phyloP scores from a whole-genome alignment of 306 rosid species.

The Aeschynomene evenia region DNA sequence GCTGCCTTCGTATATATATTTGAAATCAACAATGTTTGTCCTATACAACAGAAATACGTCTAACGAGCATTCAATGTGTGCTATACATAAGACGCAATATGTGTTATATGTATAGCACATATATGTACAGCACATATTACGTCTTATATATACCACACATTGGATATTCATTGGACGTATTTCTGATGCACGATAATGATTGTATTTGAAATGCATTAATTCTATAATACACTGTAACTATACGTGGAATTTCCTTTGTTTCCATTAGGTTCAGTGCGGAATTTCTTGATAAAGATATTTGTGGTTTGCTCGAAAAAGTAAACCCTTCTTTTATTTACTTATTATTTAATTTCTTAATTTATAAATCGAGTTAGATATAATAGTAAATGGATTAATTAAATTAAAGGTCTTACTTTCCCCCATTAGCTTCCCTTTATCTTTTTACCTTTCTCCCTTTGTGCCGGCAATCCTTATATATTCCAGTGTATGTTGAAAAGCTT shows the following conservation, averaged over 20 bases:
- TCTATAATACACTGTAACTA: constrained; percentile 24
- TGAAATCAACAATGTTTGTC: too few species aligned
- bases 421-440: neutral
- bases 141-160: too few species aligned
- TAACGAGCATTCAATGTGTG: too few species aligned
- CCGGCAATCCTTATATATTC: constrained; percentile 19
- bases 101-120: too few species aligned
- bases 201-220: constrained; percentile 10
- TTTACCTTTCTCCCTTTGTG: constrained; percentile 23
- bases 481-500: constrained; percentile 6
- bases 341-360: neutral
- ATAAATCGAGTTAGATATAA: neutral
- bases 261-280: neutral
- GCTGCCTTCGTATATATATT: too few species aligned
- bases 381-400: neutral
- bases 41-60: too few species aligned
- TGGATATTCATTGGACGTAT: too few species aligned
- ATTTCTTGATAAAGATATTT: constrained; percentile 40
- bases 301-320: constrained; percentile 1
- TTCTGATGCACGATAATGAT: too few species aligned
- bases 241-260: constrained; percentile 31
- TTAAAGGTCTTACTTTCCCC: neutral
- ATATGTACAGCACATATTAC: too few species aligned
- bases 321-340: neutral
- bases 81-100: too few species aligned